Evolutionary conservation across 768 basidiomycete genomes (phyloP), one percentile per base, ranked within the genome.

Genomic region (Serendipita sp.): DNA sequence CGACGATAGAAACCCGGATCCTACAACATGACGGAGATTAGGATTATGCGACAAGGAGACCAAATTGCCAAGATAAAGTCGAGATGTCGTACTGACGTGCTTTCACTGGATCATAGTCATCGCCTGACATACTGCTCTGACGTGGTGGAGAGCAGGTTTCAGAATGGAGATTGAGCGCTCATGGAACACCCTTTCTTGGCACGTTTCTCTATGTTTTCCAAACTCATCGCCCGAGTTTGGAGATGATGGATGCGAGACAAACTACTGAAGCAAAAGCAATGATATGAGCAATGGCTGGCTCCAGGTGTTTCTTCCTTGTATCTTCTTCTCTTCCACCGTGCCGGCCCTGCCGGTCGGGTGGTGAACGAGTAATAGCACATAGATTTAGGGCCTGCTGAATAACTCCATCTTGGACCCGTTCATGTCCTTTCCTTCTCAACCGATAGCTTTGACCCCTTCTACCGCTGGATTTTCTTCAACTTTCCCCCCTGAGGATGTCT

Each of bases 1-100:
- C 81, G 83, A 86, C 72, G 82, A 81, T 47, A 92, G 78, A 71
- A 89, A 92, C 1, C 76, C 77, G 18, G 88, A 88, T 69, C 86
- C 56, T 60, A n/a, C n/a, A 51, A 51, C 48, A n/a, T 18, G 48
- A 8, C 48, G 48, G 48, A 18, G 5, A n/a, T 51, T n/a, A 51
- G n/a, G 5, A 18, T 18, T n/a, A 5, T n/a, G 7, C 5, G 30
- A 8, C 8, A 18, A 8, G n/a, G 48, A 51, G 18, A 51, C 7
- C 48, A 32, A 18, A 18, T 51, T 0, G 48, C 7, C 48, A 5
- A n/a, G n/a, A 32, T 7, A 51, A 51, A n/a, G 48, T 51, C 8
- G n/a, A 51, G n/a, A 18, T n/a, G n/a, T 5, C 8, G n/a, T 51
- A 51, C 48, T 51, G n/a, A 51, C 48, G 5, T 32, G 48, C 48